phyloP scores from a whole-genome alignment of 257 asterid genomes.

The Nicotiana benthamiana region DNA sequence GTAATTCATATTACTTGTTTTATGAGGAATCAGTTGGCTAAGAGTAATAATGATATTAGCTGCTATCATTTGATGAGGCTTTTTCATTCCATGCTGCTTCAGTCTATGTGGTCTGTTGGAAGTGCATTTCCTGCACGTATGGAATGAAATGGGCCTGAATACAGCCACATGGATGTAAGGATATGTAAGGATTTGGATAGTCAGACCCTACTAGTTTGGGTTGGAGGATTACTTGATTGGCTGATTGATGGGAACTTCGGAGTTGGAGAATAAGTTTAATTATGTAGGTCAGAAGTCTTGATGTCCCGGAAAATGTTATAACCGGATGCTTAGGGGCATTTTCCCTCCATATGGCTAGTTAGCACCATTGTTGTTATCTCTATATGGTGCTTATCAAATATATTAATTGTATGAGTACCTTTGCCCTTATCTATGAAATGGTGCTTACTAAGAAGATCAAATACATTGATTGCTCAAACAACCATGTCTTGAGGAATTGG shows the following conservation, averaged over 20 bases:
- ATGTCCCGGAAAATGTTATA: not conserved
- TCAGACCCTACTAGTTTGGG: not conserved
- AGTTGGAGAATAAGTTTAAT: not conserved
- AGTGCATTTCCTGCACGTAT: not conserved
- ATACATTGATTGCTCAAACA: not conserved
- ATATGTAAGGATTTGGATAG: not conserved
- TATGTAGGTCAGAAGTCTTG: not conserved
- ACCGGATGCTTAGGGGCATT: not conserved
- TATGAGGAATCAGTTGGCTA: conserved; percentile 6
- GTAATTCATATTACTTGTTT: conserved; percentile 16
- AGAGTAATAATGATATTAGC: not conserved
- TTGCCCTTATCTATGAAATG: not conserved
- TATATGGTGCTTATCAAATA: not conserved
- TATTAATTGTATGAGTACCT: not conserved
- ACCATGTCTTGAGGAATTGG: not conserved
- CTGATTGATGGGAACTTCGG: not conserved
- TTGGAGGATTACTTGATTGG: not conserved
- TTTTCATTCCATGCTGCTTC: conserved; percentile 6
- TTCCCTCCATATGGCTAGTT: conserved; percentile 1
- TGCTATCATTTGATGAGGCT: not conserved
- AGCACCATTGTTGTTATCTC: not conserved
- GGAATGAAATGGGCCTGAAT: not conserved
- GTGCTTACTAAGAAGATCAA: not conserved
- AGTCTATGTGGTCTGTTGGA: not conserved
- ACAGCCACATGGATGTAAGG: not conserved